Evolutionary conservation across 306 rosid species (phyloP), one percentile per base, ranked within the genome.

Genomic region (Trifolium subterraneum): DNA sequence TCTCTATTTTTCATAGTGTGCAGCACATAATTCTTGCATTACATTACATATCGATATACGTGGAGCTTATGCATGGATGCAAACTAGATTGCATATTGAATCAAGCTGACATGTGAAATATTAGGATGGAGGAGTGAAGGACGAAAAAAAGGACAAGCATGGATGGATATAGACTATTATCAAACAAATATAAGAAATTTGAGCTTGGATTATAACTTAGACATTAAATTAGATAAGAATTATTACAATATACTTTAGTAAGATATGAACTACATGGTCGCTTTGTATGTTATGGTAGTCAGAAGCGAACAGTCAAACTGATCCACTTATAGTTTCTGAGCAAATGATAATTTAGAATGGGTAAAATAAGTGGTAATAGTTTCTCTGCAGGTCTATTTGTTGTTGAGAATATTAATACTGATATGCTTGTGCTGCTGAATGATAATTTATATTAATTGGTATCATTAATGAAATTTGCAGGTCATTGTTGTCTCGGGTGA

Each of bases 401-500:
- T 70, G 22, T 50, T 36, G 62, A 73, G 67, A 64, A 68, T 80
- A 18, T 56, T 19, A 55, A 55, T 73, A 41, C 25, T 47, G 27
- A n/a, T 48, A 65, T 70, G 78, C 75, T 72, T 74, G 75, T 70
- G 76, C 73, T 58, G 62, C 76, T 64, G 48, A 77, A 42, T 20
- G 62, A 59, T 74, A 51, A 54, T 81, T 47, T 77, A 54, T 47
- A 69, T 68, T 80, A 63, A 80, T 71, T 51, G 23, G 23, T 59
- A 45, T 61, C 33, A 16, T 39, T 51, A 51, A 75, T 72, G 84
- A 61, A 73, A 83, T 72, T 20, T 75, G 82, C 87, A 92, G 98
- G 97, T 92, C 59, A 59, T 85, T 78, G 84, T 90, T 69, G 79
- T 95, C 62, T 95, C 99, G 12, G 99, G 99, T 83, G 90, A 95